Evolutionary conservation across 2,329 filamentous ascomycete genomes (phyloP).

Genomic region (Ophiocordyceps sinensis): DNA sequence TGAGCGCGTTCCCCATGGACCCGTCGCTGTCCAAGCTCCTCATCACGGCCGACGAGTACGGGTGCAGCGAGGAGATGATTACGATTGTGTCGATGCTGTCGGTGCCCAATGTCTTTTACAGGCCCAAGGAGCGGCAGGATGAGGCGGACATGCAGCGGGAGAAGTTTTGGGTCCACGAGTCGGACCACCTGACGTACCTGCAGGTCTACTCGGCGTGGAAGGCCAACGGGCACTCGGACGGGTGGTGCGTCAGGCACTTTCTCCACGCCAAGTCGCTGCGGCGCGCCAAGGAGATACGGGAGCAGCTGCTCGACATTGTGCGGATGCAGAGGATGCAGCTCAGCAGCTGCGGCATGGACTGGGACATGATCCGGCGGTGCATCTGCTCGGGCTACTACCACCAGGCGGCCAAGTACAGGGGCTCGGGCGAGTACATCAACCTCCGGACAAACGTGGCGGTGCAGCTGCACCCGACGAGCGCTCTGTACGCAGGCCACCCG

Average conservation of each 20-base stretch:
- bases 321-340: conserved; percentile 82
- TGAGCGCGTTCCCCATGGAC: conserved; percentile 98
- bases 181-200: conserved; percentile 86
- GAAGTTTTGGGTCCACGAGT: conserved; percentile 97
- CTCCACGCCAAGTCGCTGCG: conserved; percentile 88
- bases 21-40: conserved; percentile 88
- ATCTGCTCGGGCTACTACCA: conserved; percentile 98
- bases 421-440: conserved; percentile 95
- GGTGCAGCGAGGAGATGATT: conserved; percentile 93
- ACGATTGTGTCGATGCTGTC: conserved; percentile 98
- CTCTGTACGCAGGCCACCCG: conserved; percentile 86
- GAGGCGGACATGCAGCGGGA: conserved; percentile 91
- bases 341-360: conserved; percentile 84
- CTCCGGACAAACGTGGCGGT: conserved; percentile 87
- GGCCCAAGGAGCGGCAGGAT: conserved; percentile 90
- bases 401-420: conserved; percentile 90
- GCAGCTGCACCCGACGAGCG: conserved; percentile 85
- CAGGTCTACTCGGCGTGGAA: conserved; percentile 96
- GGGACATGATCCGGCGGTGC: conserved; percentile 89
- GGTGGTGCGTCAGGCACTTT: conserved; percentile 89
- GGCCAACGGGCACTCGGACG: conserved; percentile 74
- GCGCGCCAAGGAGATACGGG: conserved; percentile 82
- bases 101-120: conserved; percentile 91
- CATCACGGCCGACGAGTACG: conserved; percentile 80
- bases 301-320: conserved; percentile 91